A percentile compares a stretch with the other conserved stretches of the same genome.
Conservation (phyloP, 2,329 filamentous ascomycete genomes). For the Exophiala sideris region DNA sequence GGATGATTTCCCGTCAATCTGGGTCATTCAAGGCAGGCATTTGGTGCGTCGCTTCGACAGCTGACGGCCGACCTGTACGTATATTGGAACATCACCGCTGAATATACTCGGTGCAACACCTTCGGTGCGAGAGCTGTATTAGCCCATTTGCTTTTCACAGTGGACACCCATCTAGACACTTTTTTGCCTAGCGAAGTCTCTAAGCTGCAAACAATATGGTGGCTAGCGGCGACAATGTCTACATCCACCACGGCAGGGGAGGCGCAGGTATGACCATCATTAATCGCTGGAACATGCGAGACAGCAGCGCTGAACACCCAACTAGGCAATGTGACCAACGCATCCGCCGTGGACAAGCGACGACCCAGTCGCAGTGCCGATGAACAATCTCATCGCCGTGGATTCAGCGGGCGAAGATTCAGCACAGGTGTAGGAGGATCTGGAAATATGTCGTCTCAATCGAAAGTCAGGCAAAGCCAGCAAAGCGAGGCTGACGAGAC, state of each 20-base stretch:
- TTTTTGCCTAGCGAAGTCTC: neutral
- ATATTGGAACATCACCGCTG: too few species aligned
- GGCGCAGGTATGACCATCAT: conserved; percentile 11
- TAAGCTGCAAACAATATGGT: neutral
- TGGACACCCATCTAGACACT: neutral
- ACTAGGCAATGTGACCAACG: conserved; percentile 73
- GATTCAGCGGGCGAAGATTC: conserved; percentile 5
- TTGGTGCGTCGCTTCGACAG: too few species aligned
- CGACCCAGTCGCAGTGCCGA: neutral
- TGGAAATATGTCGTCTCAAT: conserved; percentile 10
- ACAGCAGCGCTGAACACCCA: neutral
- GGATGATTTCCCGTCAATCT: neutral
- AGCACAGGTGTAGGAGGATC: conserved; percentile 18
- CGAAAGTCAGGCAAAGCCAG: conserved; percentile 12
- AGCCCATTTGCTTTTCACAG: too few species aligned
- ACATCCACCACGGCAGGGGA: conserved; percentile 4
- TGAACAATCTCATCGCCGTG: neutral
- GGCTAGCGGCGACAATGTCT: neutral
- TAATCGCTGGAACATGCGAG: neutral
- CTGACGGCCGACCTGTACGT: too few species aligned
- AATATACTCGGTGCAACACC: too few species aligned
- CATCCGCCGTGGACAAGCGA: neutral
- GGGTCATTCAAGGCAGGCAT: too few species aligned
- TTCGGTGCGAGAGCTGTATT: too few species aligned
- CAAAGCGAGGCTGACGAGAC: conserved; percentile 60